Evolutionary conservation across 2,329 filamentous ascomycete species (phyloP).

Genomic region (Colletotrichum spinosum): DNA sequence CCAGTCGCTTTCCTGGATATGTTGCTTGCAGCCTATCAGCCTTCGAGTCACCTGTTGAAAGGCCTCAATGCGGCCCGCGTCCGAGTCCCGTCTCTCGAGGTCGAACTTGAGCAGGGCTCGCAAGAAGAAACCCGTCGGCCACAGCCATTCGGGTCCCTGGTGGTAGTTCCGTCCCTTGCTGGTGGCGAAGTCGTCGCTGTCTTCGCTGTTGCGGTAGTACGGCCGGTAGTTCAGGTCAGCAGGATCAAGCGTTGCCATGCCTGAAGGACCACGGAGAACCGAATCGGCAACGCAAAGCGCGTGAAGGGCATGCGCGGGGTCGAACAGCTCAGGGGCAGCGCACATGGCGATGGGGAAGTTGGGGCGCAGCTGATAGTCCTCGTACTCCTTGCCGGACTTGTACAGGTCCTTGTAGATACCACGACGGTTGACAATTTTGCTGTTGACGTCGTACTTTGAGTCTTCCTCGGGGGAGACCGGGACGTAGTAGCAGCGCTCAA

Average conservation of each 20-base stretch:
- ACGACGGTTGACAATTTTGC: slow-evolving; percentile 83
- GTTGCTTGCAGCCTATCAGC: slow-evolving; percentile 84
- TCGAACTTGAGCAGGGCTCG: slow-evolving; percentile 93
- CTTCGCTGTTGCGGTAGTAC: slow-evolving; percentile 95
- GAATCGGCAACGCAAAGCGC: slow-evolving; percentile 85
- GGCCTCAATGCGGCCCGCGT: slow-evolving; percentile 80
- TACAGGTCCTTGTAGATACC: slow-evolving; percentile 99
- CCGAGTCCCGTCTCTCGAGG: slow-evolving; percentile 72
- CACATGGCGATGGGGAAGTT: slow-evolving; percentile 98
- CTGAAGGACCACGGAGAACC: slow-evolving; percentile 84
- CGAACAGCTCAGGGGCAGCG: slow-evolving; percentile 90
- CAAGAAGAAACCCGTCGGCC: slow-evolving; percentile 96
- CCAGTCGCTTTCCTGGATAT: slow-evolving; percentile 85
- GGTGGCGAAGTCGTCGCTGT: slow-evolving; percentile 90
- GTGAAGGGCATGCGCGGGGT: slow-evolving; percentile 79
- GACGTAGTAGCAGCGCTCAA: slow-evolving; percentile 93
- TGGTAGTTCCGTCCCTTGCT: slow-evolving; percentile 98
- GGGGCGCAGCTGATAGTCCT: slow-evolving; percentile 94
- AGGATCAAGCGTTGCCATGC: slow-evolving; percentile 96
- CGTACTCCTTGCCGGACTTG: slow-evolving; percentile 92
- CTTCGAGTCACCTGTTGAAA: slow-evolving; percentile 95
- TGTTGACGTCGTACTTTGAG: slow-evolving; percentile 81
- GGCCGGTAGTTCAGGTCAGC: slow-evolving; percentile 92
- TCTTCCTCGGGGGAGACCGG: slow-evolving; percentile 79
- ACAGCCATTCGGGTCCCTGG: slow-evolving; percentile 97